These are phyloP conservation scores for Sphaerulina musiva DNA, from an alignment of 2,329 filamentous ascomycete species.

Conservation along the genomic window DNA sequence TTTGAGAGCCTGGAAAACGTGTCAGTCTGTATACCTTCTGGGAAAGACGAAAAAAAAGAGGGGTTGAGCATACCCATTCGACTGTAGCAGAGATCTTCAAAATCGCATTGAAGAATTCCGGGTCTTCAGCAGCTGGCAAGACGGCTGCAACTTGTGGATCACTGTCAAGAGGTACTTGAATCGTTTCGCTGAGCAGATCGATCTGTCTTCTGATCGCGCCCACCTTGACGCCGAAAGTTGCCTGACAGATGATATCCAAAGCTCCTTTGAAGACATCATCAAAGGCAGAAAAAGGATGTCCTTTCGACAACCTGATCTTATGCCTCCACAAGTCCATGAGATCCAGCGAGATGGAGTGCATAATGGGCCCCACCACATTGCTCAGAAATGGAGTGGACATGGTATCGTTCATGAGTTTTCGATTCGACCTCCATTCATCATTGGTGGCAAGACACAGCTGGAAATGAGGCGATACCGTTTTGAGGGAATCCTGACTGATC, in stretches of 20 bases:
- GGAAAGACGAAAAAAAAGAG: background rate
- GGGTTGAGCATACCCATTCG: slow-evolving; percentile 1
- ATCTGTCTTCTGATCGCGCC: background rate
- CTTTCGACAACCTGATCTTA: background rate
- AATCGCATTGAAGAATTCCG: slow-evolving; percentile 20
- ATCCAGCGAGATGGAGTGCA: background rate
- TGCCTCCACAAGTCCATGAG: background rate
- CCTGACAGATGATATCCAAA: background rate
- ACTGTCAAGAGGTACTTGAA: background rate
- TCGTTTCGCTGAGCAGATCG: background rate
- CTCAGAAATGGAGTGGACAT: slow-evolving; percentile 1
- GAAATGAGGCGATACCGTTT: background rate
- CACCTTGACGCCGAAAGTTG: background rate
- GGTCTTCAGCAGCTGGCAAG: slow-evolving; percentile 19
- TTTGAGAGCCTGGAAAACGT: background rate
- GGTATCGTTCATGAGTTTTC: background rate
- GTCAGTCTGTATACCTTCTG: background rate
- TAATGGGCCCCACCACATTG: background rate
- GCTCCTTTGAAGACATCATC: background rate
- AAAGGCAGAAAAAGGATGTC: background rate
- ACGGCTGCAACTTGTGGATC: background rate
- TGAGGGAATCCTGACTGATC: background rate
- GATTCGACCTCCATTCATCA: background rate
- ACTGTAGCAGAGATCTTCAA: slow-evolving; percentile 19
- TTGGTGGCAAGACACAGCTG: background rate